Conservation (phyloP, 2,329 filamentous ascomycete species). For the Beauveria bassiana region DNA sequence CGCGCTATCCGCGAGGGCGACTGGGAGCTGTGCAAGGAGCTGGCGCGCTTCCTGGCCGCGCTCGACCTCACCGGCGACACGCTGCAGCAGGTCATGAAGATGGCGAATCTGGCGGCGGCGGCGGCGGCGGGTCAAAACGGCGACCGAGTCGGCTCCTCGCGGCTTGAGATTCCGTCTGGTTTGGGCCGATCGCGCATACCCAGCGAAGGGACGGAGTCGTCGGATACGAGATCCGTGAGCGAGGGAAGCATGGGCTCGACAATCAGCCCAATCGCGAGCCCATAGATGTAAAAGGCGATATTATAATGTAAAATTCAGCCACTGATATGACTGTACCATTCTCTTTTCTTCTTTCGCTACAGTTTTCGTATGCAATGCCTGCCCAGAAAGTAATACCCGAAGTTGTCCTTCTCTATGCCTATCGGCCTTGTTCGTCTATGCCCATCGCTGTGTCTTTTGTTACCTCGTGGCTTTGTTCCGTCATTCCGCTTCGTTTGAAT, state of each 20-base stretch:
- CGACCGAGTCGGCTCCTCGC: neutral
- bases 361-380: conserved; percentile 1
- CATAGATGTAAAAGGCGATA: neutral
- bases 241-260: conserved; percentile 32
- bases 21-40: conserved; percentile 92
- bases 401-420: neutral
- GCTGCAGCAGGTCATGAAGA: conserved; percentile 62
- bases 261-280: conserved; percentile 20
- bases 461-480: neutral
- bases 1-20: conserved; percentile 78
- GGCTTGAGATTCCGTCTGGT: conserved; percentile 25
- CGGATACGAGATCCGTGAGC: conserved; percentile 29
- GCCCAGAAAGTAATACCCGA: neutral
- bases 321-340: neutral
- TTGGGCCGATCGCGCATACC: conserved; percentile 23
- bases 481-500: neutral
- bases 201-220: conserved; percentile 29
- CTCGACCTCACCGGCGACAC: conserved; percentile 82
- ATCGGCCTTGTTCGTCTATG: neutral
- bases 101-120: conserved; percentile 38
- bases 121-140: conserved; percentile 11
- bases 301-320: neutral
- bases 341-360: neutral
- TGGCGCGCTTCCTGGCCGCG: conserved; percentile 89
- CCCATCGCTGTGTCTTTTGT: neutral